Evolutionary conservation across 2,329 filamentous ascomycete genomes (phyloP).

Genomic region (Xylariomycetidae sp.): DNA sequence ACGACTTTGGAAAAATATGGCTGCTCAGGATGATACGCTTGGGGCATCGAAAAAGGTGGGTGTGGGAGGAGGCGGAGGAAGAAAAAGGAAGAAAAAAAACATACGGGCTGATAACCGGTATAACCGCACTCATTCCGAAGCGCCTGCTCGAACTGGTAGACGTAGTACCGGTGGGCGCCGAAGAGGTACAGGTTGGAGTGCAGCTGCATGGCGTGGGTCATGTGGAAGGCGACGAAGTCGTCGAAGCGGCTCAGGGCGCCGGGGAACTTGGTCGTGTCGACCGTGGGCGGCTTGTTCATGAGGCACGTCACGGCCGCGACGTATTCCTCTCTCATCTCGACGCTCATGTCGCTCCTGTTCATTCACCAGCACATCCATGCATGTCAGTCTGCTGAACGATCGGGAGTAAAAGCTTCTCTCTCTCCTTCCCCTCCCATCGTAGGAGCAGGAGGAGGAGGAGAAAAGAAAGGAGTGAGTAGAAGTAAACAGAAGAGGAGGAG

Average conservation of each 20-base stretch:
- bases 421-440: no score
- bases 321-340: conserved; percentile 23
- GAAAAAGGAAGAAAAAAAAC: conserved; percentile 4
- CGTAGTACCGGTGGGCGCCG: conserved; percentile 26
- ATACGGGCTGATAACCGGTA: conserved; percentile 27
- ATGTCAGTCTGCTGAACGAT: no score
- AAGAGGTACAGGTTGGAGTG: conserved; percentile 23
- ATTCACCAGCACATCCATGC: no score
- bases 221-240: conserved; percentile 26
- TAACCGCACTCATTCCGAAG: conserved; percentile 30
- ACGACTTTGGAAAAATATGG: no score
- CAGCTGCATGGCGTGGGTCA: conserved; percentile 23
- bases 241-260: conserved; percentile 27
- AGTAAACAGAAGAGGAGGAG: no score
- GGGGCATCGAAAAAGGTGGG: no score
- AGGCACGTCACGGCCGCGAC: conserved; percentile 24
- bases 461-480: no score
- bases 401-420: no score
- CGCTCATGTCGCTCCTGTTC: conserved; percentile 27
- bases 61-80: no score
- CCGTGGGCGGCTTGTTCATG: conserved; percentile 21
- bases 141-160: conserved; percentile 26
- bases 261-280: conserved; percentile 18
- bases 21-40: no score
- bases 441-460: no score